Conservation (phyloP, 2,329 filamentous ascomycete genomes). For the Rutstroemia sp. region DNA sequence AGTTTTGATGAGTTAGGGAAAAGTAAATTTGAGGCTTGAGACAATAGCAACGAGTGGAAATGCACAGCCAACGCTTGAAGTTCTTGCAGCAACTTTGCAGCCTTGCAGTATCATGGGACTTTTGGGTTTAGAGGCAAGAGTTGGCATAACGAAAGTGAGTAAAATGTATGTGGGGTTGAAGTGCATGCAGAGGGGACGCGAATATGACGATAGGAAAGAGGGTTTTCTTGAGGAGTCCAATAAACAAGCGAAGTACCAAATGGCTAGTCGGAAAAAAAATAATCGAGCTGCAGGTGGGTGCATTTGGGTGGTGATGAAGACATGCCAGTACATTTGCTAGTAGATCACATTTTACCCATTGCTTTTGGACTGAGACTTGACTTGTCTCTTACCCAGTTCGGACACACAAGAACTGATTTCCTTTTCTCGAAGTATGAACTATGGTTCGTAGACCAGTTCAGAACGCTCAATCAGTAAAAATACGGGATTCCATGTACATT, state of each 20-base stretch:
- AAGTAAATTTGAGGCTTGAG: slow-evolving; percentile 24
- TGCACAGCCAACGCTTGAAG: slow-evolving; percentile 28
- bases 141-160: slow-evolving; percentile 18
- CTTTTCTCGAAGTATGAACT: slow-evolving; percentile 14
- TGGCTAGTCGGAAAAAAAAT: slow-evolving; percentile 9
- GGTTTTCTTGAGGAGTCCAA: slow-evolving; percentile 6
- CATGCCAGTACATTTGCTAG: slow-evolving; percentile 16
- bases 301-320: slow-evolving; percentile 12
- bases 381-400: slow-evolving; percentile 3
- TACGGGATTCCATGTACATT: neutral
- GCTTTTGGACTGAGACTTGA: slow-evolving; percentile 9
- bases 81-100: slow-evolving; percentile 23
- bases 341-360: slow-evolving; percentile 1
- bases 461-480: neutral
- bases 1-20: slow-evolving; percentile 19
- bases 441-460: neutral
- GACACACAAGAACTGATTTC: neutral
- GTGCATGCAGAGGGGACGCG: slow-evolving; percentile 6
- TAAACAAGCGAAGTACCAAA: neutral
- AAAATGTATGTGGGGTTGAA: slow-evolving; percentile 9
- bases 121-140: slow-evolving; percentile 17
- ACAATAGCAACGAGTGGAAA: slow-evolving; percentile 24
- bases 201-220: slow-evolving; percentile 14
- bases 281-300: slow-evolving; percentile 19
- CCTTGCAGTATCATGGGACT: slow-evolving; percentile 21